Conservation (phyloP, 805 yeast genomes). For the Metschnikowia chrysomelidarum region DNA sequence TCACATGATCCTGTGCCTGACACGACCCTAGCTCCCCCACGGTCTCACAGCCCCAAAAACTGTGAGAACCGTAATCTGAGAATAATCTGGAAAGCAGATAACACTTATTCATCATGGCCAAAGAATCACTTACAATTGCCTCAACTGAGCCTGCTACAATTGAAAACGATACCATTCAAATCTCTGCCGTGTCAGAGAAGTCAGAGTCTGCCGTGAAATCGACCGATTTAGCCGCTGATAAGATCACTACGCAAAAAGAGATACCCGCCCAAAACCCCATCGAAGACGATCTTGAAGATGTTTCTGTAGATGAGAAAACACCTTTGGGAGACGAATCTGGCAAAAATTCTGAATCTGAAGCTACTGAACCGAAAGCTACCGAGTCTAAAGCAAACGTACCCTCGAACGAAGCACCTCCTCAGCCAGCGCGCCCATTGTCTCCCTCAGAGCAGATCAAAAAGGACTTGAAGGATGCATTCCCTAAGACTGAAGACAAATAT, state of each 20-base stretch:
- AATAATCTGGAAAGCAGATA: background rate
- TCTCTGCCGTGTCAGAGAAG: background rate
- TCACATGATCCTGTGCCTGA: constrained; percentile 3
- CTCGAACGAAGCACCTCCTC: constrained; percentile 28
- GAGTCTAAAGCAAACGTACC: constrained; percentile 1
- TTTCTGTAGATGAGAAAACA: constrained; percentile 3
- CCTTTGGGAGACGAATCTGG: background rate
- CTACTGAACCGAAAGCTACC: background rate
- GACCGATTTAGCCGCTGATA: background rate
- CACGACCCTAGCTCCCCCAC: constrained; percentile 3
- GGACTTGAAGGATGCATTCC: constrained; percentile 83
- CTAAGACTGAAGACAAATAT: constrained; percentile 66
- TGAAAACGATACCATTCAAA: constrained; percentile 20
- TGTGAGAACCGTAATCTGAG: no score
- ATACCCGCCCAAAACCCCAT: constrained; percentile 1
- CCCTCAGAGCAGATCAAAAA: constrained; percentile 53
- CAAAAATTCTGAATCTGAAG: no score
- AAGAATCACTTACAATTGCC: constrained; percentile 30
- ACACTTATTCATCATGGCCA: constrained; percentile 5
- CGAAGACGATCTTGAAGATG: constrained; percentile 9
- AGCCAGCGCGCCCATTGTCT: constrained; percentile 57
- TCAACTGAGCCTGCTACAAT: constrained; percentile 35
- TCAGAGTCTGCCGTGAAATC: constrained; percentile 5
- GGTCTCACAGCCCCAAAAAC: constrained; percentile 1
- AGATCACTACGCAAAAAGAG: background rate